A percentile compares a stretch with the other conserved stretches of the same genome.
These are phyloP conservation scores for Cinnamomum micranthum DNA, from an alignment of 164 flowering plant species.

Conservation along the genomic window DNA sequence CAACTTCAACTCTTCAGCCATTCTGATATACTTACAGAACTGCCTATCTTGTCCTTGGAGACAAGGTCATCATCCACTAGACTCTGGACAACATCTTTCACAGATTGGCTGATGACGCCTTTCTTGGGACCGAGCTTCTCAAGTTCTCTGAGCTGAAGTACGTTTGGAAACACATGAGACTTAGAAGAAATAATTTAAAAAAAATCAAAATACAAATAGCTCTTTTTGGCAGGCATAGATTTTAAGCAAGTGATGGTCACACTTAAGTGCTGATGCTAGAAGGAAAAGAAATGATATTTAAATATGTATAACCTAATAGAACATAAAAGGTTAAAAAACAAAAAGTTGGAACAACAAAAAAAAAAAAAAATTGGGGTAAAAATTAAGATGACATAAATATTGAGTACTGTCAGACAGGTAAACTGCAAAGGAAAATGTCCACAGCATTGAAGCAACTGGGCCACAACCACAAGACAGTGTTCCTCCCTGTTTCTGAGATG, in stretches of 20 bases:
- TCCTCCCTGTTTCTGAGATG: too few species aligned
- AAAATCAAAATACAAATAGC: background rate
- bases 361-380: background rate
- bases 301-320: background rate
- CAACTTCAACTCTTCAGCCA: background rate
- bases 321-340: background rate
- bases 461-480: too few species aligned
- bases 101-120: conserved; percentile 93
- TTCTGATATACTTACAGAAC: conserved; percentile 59
- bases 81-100: conserved; percentile 95
- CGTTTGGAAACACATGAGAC: background rate
- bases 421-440: background rate
- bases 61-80: conserved; percentile 97
- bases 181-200: background rate
- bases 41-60: conserved; percentile 91
- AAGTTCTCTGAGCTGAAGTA: conserved; percentile 87
- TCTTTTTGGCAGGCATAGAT: background rate
- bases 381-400: background rate
- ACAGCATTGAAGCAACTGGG: too few species aligned
- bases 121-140: conserved; percentile 92
- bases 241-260: background rate
- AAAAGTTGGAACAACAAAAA: background rate
- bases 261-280: background rate
- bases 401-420: background rate
- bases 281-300: background rate